Evolutionary conservation across 2,329 filamentous ascomycete genomes (phyloP), one percentile per base, ranked within the genome.

Genomic region (Purpureocillium lavendulum): DNA sequence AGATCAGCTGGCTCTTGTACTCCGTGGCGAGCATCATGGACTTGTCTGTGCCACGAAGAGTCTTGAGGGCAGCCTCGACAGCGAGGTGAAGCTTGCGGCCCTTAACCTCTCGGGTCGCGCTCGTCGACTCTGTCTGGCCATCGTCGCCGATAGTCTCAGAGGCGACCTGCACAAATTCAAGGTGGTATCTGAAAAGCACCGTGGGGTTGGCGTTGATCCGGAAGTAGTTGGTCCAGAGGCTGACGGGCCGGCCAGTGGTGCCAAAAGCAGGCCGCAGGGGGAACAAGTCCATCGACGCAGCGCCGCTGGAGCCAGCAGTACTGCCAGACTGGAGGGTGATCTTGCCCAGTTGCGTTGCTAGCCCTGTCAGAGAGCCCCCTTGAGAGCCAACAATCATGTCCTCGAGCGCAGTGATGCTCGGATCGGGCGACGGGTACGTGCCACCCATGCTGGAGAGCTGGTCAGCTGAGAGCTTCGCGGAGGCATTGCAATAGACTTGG

Each of bases 191-290:
- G 50, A 62, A 67, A 4, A 75, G 42, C 0, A 47, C 42, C 2
- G 58, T 49, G 0, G 56, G 49, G 31, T 62, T 60, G 7, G 70
- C 45, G 7, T 59, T 49, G 35, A 78, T 41, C 2, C 56, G 56
- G 47, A 74, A 77, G 47, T 72, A 77, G 51, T 79, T 78, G 4
- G 72, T 60, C 70, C 71, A 77, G 0, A 78, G 57, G 2, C 58
- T 48, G 3, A 73, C 64, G 0, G 52, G 33, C 2, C 35, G 53
- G 4, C 74, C 75, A 5, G 46, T 47, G 3, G 52, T 61, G 15
- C 73, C 72, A 45, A 67, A 77, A 2, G 64, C 65, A 15, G 75
- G 75, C 3, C 74, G 65, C 7, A 51, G 40, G 3, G 73, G 70
- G 35, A 77, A 61, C 14, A 52, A 44, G 21, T 59, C 55, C 8